A percentile compares a stretch with the other conserved stretches of the same genome.
Evolutionary conservation across 352 stramenopile species (phyloP).

Genomic region (Blastocystis hominis): DNA sequence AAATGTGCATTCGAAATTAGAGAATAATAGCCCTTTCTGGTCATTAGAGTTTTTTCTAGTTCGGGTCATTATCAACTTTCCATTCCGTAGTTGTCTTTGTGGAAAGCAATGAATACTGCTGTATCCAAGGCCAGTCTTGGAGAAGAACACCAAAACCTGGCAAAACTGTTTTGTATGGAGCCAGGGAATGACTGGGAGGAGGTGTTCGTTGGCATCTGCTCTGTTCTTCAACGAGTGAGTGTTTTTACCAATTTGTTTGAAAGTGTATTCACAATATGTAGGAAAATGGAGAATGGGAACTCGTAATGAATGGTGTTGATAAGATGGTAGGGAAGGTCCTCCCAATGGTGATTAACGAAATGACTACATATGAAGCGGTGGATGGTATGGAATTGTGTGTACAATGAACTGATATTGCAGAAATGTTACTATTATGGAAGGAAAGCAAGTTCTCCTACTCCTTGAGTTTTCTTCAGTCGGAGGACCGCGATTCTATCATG

Average conservation of each 20-base stretch:
- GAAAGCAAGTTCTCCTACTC: slow-evolving; percentile 45
- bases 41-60: no score
- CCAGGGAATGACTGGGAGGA: slow-evolving; percentile 18
- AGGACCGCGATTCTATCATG: slow-evolving; percentile 15
- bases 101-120: background rate
- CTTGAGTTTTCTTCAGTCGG: background rate
- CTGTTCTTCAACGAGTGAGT: background rate
- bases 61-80: background rate
- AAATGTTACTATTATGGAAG: slow-evolving; percentile 41
- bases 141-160: background rate
- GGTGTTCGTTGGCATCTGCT: slow-evolving; percentile 10
- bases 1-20: no score
- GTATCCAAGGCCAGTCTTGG: background rate
- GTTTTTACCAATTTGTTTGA: background rate
- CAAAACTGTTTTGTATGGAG: slow-evolving; percentile 45
- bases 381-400: background rate
- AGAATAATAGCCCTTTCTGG: no score
- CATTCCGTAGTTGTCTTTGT: background rate
- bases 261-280: slow-evolving; percentile 4
- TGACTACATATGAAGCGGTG: slow-evolving; percentile 8
- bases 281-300: background rate
- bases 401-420: background rate
- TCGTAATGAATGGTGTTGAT: slow-evolving; percentile 26
- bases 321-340: background rate
- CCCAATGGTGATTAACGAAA: background rate